Evolutionary conservation across 306 rosid species (phyloP).

Genomic region (Senna tora): DNA sequence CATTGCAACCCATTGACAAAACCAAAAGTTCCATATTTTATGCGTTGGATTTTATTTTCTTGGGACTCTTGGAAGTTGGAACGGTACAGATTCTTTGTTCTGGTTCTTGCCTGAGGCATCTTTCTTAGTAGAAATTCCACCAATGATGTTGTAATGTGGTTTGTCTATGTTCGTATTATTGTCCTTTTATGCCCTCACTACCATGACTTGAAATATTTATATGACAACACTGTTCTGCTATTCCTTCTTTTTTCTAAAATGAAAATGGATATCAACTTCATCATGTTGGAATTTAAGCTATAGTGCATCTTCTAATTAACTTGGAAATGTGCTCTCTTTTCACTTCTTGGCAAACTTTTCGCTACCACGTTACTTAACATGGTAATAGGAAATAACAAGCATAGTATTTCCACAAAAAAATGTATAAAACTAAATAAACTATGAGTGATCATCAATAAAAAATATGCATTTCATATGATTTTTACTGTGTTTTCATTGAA

Average conservation of each 20-base stretch:
- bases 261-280: not conserved
- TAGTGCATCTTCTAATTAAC: not conserved
- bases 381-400: no score
- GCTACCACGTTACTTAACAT: no score
- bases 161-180: not conserved
- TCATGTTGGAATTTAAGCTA: not conserved
- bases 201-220: not conserved
- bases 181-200: not conserved
- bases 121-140: constrained; percentile 9
- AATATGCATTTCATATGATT: not conserved
- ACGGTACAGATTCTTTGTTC: not conserved
- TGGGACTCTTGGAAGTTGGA: not conserved
- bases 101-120: constrained; percentile 10
- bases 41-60: constrained; percentile 13
- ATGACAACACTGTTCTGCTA: not conserved
- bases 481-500: not conserved
- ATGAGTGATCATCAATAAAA: not conserved
- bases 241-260: not conserved
- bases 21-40: not conserved
- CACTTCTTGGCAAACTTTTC: no score
- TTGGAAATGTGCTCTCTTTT: not conserved
- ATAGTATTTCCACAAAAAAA: not conserved
- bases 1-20: not conserved
- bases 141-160: not conserved
- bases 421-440: no score